phyloP scores from a whole-genome alignment of 495 filamentous ascomycete genomes.

The Chaetomium cochliodes region DNA sequence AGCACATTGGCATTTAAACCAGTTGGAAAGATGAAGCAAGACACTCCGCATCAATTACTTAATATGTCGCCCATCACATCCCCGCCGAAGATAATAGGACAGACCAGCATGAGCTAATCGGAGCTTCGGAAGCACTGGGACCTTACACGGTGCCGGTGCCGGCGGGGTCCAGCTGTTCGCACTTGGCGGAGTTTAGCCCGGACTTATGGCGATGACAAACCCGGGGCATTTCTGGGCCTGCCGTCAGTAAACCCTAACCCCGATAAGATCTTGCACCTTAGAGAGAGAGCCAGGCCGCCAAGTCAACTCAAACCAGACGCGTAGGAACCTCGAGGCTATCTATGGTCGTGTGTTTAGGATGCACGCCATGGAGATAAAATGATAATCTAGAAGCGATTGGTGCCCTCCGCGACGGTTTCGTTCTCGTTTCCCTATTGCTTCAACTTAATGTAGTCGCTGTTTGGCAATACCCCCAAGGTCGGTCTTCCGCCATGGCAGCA shows the following conservation, averaged over 20 bases:
- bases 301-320: too few relatives aligned
- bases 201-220: slow-evolving; percentile 7
- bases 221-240: not conserved
- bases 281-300: too few relatives aligned
- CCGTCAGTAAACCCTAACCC: slow-evolving; percentile 7
- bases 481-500: too few relatives aligned
- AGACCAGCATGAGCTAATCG: not conserved
- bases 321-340: too few relatives aligned
- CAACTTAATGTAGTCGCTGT: too few relatives aligned
- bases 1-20: not conserved
- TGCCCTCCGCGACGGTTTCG: too few relatives aligned
- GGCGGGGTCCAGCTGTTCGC: slow-evolving; percentile 9
- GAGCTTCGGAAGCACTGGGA: slow-evolving; percentile 1
- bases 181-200: slow-evolving; percentile 15
- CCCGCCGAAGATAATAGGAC: not conserved
- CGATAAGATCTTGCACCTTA: too few relatives aligned
- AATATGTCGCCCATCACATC: not conserved
- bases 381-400: too few relatives aligned
- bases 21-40: not conserved
- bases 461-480: too few relatives aligned
- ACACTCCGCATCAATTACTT: not conserved
- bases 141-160: not conserved
- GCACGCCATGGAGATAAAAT: too few relatives aligned
- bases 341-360: too few relatives aligned
- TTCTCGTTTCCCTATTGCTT: too few relatives aligned